Evolutionary conservation across 2,329 filamentous ascomycete species (phyloP).

Genomic region (Xylaria sp.): DNA sequence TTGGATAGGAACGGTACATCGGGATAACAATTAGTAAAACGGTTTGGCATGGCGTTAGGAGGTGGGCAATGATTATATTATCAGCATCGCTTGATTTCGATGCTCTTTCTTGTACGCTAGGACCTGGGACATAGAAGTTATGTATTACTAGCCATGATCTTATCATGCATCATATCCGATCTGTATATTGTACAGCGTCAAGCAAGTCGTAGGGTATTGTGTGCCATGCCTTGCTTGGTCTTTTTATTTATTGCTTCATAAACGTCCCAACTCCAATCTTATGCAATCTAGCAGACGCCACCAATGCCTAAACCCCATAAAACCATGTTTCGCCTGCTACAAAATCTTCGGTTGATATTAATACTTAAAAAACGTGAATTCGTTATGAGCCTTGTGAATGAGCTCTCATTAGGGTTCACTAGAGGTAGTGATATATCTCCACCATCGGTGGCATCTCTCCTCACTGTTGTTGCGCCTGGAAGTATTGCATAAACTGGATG

Average conservation of each 20-base stretch:
- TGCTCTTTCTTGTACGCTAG: not conserved
- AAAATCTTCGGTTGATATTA: conserved; percentile 7
- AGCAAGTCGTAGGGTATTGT: conserved; percentile 19
- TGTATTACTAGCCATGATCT: conserved; percentile 16
- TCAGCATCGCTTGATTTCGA: conserved; percentile 6
- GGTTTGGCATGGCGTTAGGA: conserved; percentile 23
- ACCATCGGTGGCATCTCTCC: not conserved
- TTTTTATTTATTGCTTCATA: conserved; percentile 15
- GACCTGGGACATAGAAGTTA: conserved; percentile 17
- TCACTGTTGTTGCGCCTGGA: conserved; percentile 52
- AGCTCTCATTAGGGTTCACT: not conserved
- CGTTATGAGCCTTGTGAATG: not conserved
- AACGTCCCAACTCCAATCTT: conserved; percentile 31
- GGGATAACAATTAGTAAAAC: conserved; percentile 11
- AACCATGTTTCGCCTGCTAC: conserved; percentile 21
- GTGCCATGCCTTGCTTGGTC: not conserved
- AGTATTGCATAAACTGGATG: conserved; percentile 76
- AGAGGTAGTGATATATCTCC: not conserved
- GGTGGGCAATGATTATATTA: conserved; percentile 10
- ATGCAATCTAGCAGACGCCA: conserved; percentile 32
- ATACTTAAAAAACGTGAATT: conserved; percentile 1
- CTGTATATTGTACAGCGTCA: conserved; percentile 11
- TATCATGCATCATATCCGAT: conserved; percentile 12
- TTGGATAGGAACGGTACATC: conserved; percentile 13
- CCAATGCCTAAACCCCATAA: conserved; percentile 19